A percentile compares a stretch with the other conserved stretches of the same genome.
Evolutionary conservation across 2,329 filamentous ascomycete species (phyloP).

Genomic region (Neodidymelliopsis sp.): DNA sequence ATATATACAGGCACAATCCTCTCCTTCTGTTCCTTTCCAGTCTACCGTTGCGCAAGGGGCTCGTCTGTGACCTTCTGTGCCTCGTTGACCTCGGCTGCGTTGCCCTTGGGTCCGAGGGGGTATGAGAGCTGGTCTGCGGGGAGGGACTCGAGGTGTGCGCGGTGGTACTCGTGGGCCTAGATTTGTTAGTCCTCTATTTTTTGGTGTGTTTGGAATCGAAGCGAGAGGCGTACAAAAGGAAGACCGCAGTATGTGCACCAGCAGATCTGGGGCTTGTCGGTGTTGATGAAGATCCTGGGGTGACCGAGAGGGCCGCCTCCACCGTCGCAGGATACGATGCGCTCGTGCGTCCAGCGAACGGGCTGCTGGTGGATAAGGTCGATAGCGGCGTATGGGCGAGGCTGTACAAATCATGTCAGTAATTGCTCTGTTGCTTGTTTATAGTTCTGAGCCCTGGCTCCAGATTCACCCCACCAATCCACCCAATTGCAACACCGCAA

Average conservation of each 20-base stretch:
- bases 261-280: conserved; percentile 93
- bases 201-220: not conserved
- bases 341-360: conserved; percentile 87
- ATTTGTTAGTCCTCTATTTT: conserved; percentile 16
- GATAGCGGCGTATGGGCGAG: conserved; percentile 87
- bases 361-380: conserved; percentile 96
- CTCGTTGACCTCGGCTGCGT: conserved; percentile 66
- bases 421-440: not conserved
- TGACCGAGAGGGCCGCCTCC: conserved; percentile 91
- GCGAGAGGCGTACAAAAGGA: conserved; percentile 82
- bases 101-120: conserved; percentile 71
- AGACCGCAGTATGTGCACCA: conserved; percentile 91
- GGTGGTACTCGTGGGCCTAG: conserved; percentile 90
- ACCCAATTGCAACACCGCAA: not conserved
- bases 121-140: conserved; percentile 80
- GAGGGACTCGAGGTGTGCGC: conserved; percentile 81
- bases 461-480: not conserved
- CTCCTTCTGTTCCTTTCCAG: not conserved
- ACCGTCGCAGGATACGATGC: conserved; percentile 86
- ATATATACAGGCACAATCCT: conserved; percentile 35
- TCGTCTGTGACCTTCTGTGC: conserved; percentile 66
- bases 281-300: conserved; percentile 95
- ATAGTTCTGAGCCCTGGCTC: not conserved
- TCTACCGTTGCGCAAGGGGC: conserved; percentile 67
- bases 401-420: conserved; percentile 61